Base-by-base conservation (phyloP, 805 yeast genomes). In the Lipomyces sp. region DNA sequence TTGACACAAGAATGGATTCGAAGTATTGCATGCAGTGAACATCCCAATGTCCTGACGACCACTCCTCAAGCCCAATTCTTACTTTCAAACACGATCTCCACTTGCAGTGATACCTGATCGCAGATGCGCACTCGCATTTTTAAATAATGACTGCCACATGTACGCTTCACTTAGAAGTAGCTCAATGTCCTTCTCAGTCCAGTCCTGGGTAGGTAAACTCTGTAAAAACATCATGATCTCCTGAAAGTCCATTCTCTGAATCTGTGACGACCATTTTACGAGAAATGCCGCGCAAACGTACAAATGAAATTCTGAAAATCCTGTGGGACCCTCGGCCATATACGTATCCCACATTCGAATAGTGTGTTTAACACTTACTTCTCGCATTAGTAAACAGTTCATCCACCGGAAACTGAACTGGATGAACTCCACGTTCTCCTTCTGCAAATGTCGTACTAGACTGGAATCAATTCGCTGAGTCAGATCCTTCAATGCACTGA, bases 261-360 rank as follows among this genome's bases (percentile, higher is more conserved):
- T 71, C 57, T 81, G 82, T 47, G 77, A 81, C 56, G 93, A 81
- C 82, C 95, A 93, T 63, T 87, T 83, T 54, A 89, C 85, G 60
- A 93, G 72, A 64, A 91, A 93, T 19, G 98, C 98, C 19, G 98
- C 96, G 70, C 98, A 93, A 2, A 93, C 98, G 66, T 91, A 93
- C 7, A 93, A 87, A 66, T 93, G 98, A 69, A 93, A 93, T 63
- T 83, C 88, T 61, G 86, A 86, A 65, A 93, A 88, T 2, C 95
- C 95, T 40, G 76, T 75, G 14, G 75, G 57, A 3, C 77, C 78
- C 53, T 73, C 77, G 2, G 75, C 66, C 58, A 81, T 64, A 66
- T 93, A 93, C 0, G 98, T 90, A 65, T 93, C 98, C 98, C 98
- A 93, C 95, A 93, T 91, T 49, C 98, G 75, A 21, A 90, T 82